These are phyloP conservation scores for Scutellaria galericulata DNA, from an alignment of 257 asterid species.

Conservation along the genomic window DNA sequence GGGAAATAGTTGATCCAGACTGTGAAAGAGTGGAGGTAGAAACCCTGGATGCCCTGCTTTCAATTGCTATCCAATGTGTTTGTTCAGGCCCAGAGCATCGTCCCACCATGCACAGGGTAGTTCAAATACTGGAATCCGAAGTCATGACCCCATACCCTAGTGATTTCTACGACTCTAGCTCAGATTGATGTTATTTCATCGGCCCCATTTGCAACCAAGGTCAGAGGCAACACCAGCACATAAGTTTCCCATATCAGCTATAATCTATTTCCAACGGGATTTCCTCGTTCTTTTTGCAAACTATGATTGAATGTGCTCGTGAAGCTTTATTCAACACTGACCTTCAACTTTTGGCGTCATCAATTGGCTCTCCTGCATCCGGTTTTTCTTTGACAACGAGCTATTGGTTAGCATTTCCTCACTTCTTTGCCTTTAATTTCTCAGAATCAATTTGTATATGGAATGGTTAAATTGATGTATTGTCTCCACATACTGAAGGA, in stretches of 20 bases:
- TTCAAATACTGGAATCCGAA: slow-evolving; percentile 89
- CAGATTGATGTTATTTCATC: slow-evolving; percentile 58
- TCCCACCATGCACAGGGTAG: slow-evolving; percentile 93
- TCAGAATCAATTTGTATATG: slow-evolving; percentile 40
- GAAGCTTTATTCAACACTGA: slow-evolving; percentile 13
- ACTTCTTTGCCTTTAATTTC: slow-evolving; percentile 25
- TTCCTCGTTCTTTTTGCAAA: slow-evolving; percentile 51
- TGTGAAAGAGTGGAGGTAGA: slow-evolving; percentile 82
- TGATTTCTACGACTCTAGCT: slow-evolving; percentile 86
- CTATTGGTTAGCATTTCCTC: neutral
- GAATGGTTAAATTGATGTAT: neutral
- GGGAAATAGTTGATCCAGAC: slow-evolving; percentile 77
- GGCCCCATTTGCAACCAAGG: slow-evolving; percentile 38
- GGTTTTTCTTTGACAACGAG: slow-evolving; percentile 19
- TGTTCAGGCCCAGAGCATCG: slow-evolving; percentile 82
- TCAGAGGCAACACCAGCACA: slow-evolving; percentile 29
- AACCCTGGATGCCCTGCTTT: slow-evolving; percentile 73
- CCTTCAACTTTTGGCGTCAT: neutral
- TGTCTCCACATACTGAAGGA: slow-evolving; percentile 17
- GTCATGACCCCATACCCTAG: slow-evolving; percentile 94
- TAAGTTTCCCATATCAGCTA: slow-evolving; percentile 13
- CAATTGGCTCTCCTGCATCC: slow-evolving; percentile 22
- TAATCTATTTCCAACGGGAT: slow-evolving; percentile 21
- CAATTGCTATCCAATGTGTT: slow-evolving; percentile 80
- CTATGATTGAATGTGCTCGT: slow-evolving; percentile 28